Evolutionary conservation across 1,139 yeast genomes (phyloP).

Genomic region (Taphrina communis): DNA sequence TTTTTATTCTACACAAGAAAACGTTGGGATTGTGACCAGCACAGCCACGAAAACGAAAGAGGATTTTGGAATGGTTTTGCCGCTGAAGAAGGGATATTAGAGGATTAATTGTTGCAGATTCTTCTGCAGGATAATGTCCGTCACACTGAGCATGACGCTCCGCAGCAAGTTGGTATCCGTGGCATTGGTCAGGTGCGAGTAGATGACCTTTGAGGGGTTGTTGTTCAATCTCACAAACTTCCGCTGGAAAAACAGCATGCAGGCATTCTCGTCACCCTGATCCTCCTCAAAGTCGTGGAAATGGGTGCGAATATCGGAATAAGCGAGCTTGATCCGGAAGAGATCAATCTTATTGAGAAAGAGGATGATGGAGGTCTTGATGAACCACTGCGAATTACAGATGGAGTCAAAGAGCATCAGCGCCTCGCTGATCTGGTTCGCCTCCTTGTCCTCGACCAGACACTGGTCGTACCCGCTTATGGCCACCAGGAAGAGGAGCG

Average conservation of each 20-base stretch:
- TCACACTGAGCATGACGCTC: conserved; percentile 71
- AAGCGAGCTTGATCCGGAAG: conserved; percentile 69
- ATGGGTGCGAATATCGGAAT: conserved; percentile 67
- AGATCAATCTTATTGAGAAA: conserved; percentile 88
- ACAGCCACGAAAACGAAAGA: not conserved
- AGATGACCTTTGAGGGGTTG: conserved; percentile 69
- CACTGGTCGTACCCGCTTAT: conserved; percentile 91
- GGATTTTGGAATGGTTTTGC: too few relatives aligned
- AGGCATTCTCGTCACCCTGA: conserved; percentile 63
- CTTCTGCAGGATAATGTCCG: conserved; percentile 85
- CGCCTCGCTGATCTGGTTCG: conserved; percentile 90
- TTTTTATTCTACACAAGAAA: not conserved
- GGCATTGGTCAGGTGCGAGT: conserved; percentile 93
- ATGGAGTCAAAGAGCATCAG: conserved; percentile 80
- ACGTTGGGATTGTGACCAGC: not conserved
- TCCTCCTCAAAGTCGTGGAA: conserved; percentile 65
- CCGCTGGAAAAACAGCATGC: conserved; percentile 68
- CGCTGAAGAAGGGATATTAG: not conserved
- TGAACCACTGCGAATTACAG: conserved; percentile 85
- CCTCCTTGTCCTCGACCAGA: conserved; percentile 85
- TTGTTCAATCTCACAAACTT: conserved; percentile 65
- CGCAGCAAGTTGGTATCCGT: conserved; percentile 58
- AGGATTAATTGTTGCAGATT: conserved; percentile 56
- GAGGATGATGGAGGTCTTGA: conserved; percentile 82
- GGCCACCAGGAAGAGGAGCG: conserved; percentile 88